phyloP scores from a whole-genome alignment of 495 filamentous ascomycete species.

The Symbiotaphrina buchneri region DNA sequence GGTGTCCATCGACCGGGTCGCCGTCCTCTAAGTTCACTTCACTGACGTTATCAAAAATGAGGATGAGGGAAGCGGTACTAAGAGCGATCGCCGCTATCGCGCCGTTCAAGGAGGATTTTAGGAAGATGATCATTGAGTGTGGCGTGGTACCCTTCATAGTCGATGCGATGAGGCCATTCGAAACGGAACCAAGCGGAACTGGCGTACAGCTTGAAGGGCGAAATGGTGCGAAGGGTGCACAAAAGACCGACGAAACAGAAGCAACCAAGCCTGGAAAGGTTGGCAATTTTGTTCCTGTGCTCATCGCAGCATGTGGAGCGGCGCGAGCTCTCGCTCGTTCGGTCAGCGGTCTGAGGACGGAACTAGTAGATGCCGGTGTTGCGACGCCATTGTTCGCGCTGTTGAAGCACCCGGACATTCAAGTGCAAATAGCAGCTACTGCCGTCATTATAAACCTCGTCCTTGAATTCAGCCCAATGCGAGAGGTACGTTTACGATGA shows the following conservation, averaged over 20 bases:
- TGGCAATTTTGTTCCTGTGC: constrained; percentile 35
- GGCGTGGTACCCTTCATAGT: constrained; percentile 63
- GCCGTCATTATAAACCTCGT: constrained; percentile 65
- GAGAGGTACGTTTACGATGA: constrained; percentile 33
- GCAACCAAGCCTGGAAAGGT: constrained; percentile 12
- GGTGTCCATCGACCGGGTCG: constrained; percentile 3
- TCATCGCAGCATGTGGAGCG: constrained; percentile 69
- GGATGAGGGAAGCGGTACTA: constrained; percentile 54
- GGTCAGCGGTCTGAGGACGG: constrained; percentile 62
- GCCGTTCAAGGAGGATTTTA: constrained; percentile 61
- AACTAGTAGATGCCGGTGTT: constrained; percentile 65
- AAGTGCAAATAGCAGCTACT: constrained; percentile 71
- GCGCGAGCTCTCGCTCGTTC: constrained; percentile 60
- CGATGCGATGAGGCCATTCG: constrained; percentile 48
- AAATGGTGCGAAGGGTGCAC: not conserved
- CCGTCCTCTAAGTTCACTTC: too few relatives aligned
- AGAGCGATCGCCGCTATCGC: constrained; percentile 58
- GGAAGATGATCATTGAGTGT: constrained; percentile 62
- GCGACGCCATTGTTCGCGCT: constrained; percentile 59
- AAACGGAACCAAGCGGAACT: constrained; percentile 9
- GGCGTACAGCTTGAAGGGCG: not conserved
- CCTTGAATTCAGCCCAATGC: constrained; percentile 75
- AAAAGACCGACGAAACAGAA: not conserved
- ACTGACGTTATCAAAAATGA: constrained; percentile 46
- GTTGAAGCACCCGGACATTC: constrained; percentile 48